Conservation (phyloP, 768 basidiomycete genomes). For the Lactarius tabidus region DNA sequence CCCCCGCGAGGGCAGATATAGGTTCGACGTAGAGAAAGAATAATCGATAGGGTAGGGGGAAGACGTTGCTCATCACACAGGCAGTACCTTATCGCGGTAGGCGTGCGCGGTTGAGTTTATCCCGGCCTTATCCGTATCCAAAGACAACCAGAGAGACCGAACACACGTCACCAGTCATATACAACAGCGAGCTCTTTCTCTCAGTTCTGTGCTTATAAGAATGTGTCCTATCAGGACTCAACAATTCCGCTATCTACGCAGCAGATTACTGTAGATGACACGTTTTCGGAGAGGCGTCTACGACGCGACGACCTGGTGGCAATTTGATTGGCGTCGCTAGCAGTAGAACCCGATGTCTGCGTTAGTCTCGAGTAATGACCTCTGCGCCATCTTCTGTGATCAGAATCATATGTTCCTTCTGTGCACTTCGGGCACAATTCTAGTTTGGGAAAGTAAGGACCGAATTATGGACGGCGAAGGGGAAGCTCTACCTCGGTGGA, state of each 20-base stretch:
- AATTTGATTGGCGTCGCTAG: background rate
- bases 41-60: slow-evolving; percentile 36
- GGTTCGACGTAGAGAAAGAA: slow-evolving; percentile 53
- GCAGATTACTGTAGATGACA: background rate
- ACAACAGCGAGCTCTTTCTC: background rate
- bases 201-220: background rate
- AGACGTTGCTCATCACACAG: background rate
- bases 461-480: background rate
- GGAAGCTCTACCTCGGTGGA: slow-evolving; percentile 65
- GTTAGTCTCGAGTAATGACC: slow-evolving; percentile 52
- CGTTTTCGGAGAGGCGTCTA: background rate
- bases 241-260: background rate
- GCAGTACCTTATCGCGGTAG: too few relatives aligned
- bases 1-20: slow-evolving; percentile 45
- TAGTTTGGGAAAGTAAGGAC: slow-evolving; percentile 29
- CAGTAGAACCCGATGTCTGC: background rate
- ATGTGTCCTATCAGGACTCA: background rate
- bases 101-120: background rate
- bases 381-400: slow-evolving; percentile 78
- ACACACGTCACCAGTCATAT: too few relatives aligned
- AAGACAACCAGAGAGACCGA: too few relatives aligned
- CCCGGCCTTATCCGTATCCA: background rate
- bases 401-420: slow-evolving; percentile 85
- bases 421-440: slow-evolving; percentile 80
- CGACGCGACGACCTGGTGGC: background rate